These are phyloP conservation scores for Metarhizium robertsii DNA, from an alignment of 2,329 filamentous ascomycete genomes.

Conservation along the genomic window DNA sequence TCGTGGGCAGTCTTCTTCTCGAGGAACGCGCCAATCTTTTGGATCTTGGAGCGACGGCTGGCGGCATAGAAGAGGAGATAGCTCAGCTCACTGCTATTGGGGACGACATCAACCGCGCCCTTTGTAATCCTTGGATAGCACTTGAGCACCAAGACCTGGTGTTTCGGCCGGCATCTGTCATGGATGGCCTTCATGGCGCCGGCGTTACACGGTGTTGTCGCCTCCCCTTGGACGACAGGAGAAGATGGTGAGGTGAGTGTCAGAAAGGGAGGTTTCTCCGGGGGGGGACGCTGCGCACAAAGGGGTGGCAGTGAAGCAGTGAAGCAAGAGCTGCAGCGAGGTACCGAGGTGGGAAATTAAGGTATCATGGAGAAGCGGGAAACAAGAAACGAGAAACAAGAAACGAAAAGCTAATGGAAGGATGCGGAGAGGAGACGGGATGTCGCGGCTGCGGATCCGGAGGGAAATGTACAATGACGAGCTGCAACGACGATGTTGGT, in stretches of 20 bases:
- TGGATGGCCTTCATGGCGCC: conserved; percentile 52
- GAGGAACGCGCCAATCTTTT: conserved; percentile 90
- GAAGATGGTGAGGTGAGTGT: not conserved
- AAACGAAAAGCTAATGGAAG: not conserved
- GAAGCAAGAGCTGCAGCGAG: not conserved
- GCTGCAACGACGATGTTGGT: not conserved
- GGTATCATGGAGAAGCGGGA: not conserved
- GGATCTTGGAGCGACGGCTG: conserved; percentile 87
- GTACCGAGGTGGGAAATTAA: not conserved
- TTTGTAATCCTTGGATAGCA: conserved; percentile 93
- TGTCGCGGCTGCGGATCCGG: not conserved
- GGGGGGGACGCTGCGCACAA: not conserved
- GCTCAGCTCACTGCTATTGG: conserved; percentile 92
- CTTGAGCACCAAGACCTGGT: conserved; percentile 91
- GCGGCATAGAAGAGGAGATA: conserved; percentile 96
- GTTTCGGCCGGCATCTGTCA: conserved; percentile 76
- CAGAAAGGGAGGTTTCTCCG: not conserved
- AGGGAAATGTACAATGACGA: not conserved
- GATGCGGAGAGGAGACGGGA: not conserved
- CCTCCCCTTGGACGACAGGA: not conserved
- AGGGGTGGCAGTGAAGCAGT: not conserved
- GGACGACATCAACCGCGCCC: conserved; percentile 84
- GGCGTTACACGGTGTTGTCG: conserved; percentile 13
- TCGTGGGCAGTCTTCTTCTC: conserved; percentile 90
- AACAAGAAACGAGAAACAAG: not conserved